Percentiles rank a stretch among this genome's conserved stretches.
Evolutionary conservation across 2,329 filamentous ascomycete species (phyloP).

Genomic region (Aureobasidium sp.): DNA sequence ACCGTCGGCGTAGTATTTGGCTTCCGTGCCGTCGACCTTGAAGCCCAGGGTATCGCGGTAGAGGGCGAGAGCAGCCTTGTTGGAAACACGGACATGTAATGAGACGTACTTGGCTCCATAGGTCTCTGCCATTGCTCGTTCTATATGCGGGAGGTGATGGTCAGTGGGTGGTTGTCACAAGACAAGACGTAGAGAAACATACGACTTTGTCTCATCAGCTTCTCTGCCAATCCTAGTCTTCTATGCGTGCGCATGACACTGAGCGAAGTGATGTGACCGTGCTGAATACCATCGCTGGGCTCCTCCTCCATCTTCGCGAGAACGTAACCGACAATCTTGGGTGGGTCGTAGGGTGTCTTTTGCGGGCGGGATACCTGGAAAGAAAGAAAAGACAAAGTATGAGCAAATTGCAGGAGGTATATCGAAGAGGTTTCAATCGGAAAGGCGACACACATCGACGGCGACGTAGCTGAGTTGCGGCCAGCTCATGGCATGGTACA

Average conservation of each 20-base stretch:
- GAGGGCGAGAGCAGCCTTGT: slow-evolving; percentile 80
- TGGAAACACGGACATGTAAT: slow-evolving; percentile 90
- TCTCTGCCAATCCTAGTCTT: slow-evolving; percentile 85
- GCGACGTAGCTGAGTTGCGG: slow-evolving; percentile 95
- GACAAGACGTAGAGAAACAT: slow-evolving; percentile 34
- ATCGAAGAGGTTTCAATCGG: neutral
- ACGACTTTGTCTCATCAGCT: slow-evolving; percentile 95
- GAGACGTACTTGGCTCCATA: slow-evolving; percentile 89
- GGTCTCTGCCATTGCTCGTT: slow-evolving; percentile 94
- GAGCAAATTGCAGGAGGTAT: neutral
- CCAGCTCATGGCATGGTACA: slow-evolving; percentile 98
- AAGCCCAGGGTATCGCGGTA: slow-evolving; percentile 92
- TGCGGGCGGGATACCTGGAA: slow-evolving; percentile 62
- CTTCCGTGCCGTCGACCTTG: slow-evolving; percentile 75
- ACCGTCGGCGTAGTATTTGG: slow-evolving; percentile 93
- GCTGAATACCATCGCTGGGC: slow-evolving; percentile 78
- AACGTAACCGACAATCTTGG: slow-evolving; percentile 98
- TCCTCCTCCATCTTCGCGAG: slow-evolving; percentile 99
- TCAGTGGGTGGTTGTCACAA: neutral
- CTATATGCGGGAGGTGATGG: slow-evolving; percentile 35
- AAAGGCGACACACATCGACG: slow-evolving; percentile 56
- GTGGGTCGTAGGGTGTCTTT: slow-evolving; percentile 76
- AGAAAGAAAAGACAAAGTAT: neutral
- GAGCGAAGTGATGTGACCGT: slow-evolving; percentile 93
- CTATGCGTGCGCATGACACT: slow-evolving; percentile 96